phyloP scores from a whole-genome alignment of 768 basidiomycete species.

The Russula earlei region DNA sequence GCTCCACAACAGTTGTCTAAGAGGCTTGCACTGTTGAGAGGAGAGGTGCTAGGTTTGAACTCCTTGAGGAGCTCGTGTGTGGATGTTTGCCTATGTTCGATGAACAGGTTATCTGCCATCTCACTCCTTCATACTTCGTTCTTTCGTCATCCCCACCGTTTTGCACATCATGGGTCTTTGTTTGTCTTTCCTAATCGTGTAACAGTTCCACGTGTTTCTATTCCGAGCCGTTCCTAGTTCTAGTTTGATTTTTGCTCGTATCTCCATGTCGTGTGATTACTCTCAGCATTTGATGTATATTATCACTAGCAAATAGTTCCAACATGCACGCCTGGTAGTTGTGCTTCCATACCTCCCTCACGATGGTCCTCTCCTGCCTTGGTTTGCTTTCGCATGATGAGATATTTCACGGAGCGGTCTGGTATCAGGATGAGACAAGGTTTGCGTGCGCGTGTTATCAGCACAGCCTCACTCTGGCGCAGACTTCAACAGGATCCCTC shows the following conservation, averaged over 20 bases:
- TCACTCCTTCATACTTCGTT: background rate
- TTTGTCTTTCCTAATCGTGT: background rate
- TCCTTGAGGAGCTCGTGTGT: background rate
- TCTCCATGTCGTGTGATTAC: constrained; percentile 1
- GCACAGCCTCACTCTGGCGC: too few relatives aligned
- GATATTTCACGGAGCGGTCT: too few relatives aligned
- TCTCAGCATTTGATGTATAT: constrained; percentile 19
- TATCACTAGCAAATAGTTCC: constrained; percentile 16
- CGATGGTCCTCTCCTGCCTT: background rate
- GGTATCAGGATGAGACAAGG: too few relatives aligned
- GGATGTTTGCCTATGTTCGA: background rate
- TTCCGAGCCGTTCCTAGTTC: constrained; percentile 2
- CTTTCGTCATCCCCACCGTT: background rate
- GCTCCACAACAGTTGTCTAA: constrained; percentile 19
- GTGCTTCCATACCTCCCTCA: constrained; percentile 2
- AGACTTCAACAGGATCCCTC: too few relatives aligned
- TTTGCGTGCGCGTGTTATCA: too few relatives aligned
- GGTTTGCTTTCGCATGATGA: background rate
- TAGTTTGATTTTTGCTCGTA: constrained; percentile 4
- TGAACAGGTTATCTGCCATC: background rate
- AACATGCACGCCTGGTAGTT: constrained; percentile 2
- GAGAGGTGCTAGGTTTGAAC: background rate
- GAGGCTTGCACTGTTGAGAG: background rate
- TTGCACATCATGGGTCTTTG: background rate
- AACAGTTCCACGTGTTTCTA: constrained; percentile 1